Evolutionary conservation across 208 protist genomes (phyloP).

Genomic region (Naegleria lovaniensis): DNA sequence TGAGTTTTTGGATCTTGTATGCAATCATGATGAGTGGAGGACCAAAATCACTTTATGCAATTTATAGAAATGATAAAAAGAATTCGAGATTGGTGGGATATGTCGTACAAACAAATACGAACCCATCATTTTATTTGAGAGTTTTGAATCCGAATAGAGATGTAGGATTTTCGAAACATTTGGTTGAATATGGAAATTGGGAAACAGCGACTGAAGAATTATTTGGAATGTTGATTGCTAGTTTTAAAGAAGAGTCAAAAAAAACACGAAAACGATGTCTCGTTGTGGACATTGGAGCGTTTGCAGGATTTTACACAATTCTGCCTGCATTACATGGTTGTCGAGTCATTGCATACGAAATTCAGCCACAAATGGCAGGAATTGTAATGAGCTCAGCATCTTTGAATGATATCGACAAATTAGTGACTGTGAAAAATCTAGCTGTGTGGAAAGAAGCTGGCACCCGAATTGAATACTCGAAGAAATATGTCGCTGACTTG

Average conservation of each 20-base stretch:
- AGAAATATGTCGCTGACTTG: neutral
- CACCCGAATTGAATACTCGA: neutral
- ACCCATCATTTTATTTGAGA: slow-evolving; percentile 2
- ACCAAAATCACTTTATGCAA: no score
- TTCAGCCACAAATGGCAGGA: neutral
- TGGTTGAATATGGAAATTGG: neutral
- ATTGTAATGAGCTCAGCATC: neutral
- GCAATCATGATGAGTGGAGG: no score
- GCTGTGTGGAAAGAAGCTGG: neutral
- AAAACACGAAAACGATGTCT: neutral
- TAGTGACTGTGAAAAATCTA: neutral
- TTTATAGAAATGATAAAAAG: neutral
- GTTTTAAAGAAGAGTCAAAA: neutral
- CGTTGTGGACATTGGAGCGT: neutral
- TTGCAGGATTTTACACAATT: neutral
- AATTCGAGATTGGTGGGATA: neutral
- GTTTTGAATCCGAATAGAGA: neutral
- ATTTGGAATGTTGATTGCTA: neutral
- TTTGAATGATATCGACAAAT: neutral
- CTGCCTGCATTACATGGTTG: neutral
- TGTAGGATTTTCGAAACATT: neutral
- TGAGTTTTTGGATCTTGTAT: no score
- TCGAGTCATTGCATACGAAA: neutral
- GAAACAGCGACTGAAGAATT: neutral
- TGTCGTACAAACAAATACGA: neutral